These are phyloP conservation scores for Cardamine chenopodiifolia DNA, from an alignment of 345 rosid genomes.

Conservation along the genomic window DNA sequence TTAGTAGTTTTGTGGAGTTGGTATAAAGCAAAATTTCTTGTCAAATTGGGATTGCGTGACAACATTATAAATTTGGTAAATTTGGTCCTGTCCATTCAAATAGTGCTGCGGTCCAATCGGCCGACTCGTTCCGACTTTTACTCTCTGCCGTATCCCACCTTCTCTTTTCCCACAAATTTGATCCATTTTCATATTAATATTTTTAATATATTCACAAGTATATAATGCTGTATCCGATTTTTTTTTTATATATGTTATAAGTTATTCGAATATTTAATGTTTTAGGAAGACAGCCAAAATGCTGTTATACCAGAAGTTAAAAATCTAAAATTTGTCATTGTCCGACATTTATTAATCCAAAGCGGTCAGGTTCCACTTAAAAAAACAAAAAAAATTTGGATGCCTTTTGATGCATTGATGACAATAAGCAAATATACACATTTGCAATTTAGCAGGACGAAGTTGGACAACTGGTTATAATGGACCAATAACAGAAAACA, in stretches of 20 bases:
- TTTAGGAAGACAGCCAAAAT: neutral
- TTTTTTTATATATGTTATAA: neutral
- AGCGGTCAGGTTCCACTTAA: constrained; percentile 2
- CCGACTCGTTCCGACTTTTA: constrained; percentile 34
- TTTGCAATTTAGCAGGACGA: neutral
- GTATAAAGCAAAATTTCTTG: neutral
- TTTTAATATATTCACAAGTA: neutral
- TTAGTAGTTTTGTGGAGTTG: constrained; percentile 28
- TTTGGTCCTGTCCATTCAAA: constrained; percentile 27
- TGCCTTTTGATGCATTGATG: constrained; percentile 21
- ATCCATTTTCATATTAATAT: neutral
- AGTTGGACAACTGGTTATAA: neutral
- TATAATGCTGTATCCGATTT: neutral
- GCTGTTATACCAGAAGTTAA: neutral
- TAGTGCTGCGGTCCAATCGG: constrained; percentile 41
- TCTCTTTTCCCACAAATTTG: constrained; percentile 6
- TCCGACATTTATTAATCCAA: constrained; percentile 8
- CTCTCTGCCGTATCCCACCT: constrained; percentile 31
- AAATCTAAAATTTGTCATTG: neutral
- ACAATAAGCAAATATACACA: constrained; percentile 1
- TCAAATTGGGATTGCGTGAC: constrained; percentile 26
- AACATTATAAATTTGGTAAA: constrained; percentile 13
- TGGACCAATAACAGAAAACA: constrained; percentile 1
- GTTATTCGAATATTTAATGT: neutral
- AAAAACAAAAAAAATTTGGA: neutral